These are phyloP conservation scores for Pseudopithomyces chartarum DNA, from an alignment of 2,329 filamentous ascomycete species.

Conservation along the genomic window DNA sequence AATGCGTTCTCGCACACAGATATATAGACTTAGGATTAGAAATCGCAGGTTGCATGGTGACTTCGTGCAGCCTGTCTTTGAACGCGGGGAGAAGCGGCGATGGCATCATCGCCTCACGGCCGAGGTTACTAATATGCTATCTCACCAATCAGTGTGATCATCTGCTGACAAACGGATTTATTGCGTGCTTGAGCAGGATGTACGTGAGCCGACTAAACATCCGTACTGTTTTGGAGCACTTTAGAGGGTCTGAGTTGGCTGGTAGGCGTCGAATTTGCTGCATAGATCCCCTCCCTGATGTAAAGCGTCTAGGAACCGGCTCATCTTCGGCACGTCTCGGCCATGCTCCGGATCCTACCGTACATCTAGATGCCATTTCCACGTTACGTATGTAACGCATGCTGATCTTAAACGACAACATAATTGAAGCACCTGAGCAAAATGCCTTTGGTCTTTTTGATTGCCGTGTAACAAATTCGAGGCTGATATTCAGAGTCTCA, in stretches of 20 bases:
- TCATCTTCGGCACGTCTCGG: neutral
- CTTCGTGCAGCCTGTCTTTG: constrained; percentile 7
- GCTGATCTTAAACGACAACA: too few species aligned
- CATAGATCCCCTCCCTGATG: too few species aligned
- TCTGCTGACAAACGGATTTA: constrained; percentile 31
- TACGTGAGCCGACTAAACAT: neutral
- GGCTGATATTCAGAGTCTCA: too few species aligned
- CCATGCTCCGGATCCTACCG: constrained; percentile 1
- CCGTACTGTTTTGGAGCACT: neutral
- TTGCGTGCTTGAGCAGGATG: constrained; percentile 27
- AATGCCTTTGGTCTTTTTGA: neutral
- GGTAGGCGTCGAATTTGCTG: too few species aligned
- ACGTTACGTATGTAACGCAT: too few species aligned
- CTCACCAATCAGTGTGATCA: constrained; percentile 19
- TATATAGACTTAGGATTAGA: constrained; percentile 35
- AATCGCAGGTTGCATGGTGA: constrained; percentile 20
- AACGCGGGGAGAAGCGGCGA: constrained; percentile 24
- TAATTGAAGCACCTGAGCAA: too few species aligned
- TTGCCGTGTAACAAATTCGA: too few species aligned
- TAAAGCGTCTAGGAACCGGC: neutral
- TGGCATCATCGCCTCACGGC: constrained; percentile 42
- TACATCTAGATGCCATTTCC: neutral
- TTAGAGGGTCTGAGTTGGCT: too few species aligned
- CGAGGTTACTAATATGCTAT: constrained; percentile 34
- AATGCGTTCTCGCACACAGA: neutral